Base-by-base conservation (phyloP, 2,329 filamentous ascomycete genomes). In the Botrytis sinoallii region DNA sequence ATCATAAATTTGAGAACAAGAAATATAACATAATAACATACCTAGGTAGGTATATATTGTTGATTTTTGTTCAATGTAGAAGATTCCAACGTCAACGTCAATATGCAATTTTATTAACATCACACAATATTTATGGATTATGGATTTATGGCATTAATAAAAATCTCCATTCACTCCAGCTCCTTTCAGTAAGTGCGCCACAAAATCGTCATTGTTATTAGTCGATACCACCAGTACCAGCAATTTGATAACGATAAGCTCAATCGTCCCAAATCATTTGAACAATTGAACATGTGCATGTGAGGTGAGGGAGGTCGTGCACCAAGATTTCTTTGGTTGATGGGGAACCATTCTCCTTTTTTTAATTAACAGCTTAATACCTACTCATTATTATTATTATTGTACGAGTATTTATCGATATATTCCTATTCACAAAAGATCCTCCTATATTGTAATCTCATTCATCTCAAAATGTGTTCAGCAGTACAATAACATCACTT, bases 181-280 rank as follows among this genome's bases (percentile, higher is more conserved):
- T 16, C 59, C 25, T 40, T 25, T 40, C 25, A 12, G 14, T 42
- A n/a, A 59, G 14, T 63, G 60, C 60, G 38, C 60, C 60, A 63
- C 35, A n/a, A 40, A 22, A n/a, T 61, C 59, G 59, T 61, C 59
- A 61, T 61, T 61, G 59, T 40, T 40, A 22, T 40, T 40, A 22
- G 12, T 29, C 14, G 5, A 12, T n/a, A 42, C 40, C 14, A 12
- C 2, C 4, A 22, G 4, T n/a, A 52, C 25, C 25, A 55, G 35
- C 18, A 16, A n/a, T n/a, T n/a, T n/a, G 60, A 63, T 63, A 63
- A 63, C 52, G 60, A 63, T 63, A 63, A 63, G 60, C 14, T 35
- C 29, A 35, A 59, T 57, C 52, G 55, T 59, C 29, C 29, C 6
- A 59, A 44, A 44, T 44, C 20, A 40, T 8, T 40, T n/a, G 22